Conservation (phyloP, 768 basidiomycete species). For the Harrya chromipes region DNA sequence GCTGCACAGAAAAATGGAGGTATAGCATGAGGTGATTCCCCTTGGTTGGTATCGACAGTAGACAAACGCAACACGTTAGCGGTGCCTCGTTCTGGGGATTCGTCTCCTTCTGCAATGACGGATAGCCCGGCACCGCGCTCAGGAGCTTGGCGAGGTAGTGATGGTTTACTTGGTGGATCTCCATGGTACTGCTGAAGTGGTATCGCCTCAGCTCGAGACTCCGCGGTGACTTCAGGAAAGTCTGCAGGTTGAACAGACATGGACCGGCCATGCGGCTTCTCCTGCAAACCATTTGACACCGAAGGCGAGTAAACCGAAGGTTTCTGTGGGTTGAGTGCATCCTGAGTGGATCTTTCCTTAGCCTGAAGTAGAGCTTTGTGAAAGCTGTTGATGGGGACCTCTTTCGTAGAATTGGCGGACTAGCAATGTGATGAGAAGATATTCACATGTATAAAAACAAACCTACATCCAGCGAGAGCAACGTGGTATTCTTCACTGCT, state of each 20-base stretch:
- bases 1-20: neutral
- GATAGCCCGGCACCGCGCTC: slow-evolving; percentile 50
- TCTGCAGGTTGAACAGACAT: slow-evolving; percentile 3
- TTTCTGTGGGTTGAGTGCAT: neutral
- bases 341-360: slow-evolving; percentile 21
- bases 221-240: slow-evolving; percentile 3
- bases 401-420: slow-evolving; percentile 36
- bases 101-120: slow-evolving; percentile 71
- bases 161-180: slow-evolving; percentile 1
- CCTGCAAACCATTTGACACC: neutral
- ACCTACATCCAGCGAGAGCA: slow-evolving; percentile 47
- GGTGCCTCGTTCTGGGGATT: slow-evolving; percentile 43
- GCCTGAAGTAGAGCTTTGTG: slow-evolving; percentile 43
- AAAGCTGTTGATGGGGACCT: slow-evolving; percentile 47
- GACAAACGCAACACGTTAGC: slow-evolving; percentile 1
- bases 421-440: slow-evolving; percentile 22
- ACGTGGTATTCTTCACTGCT: slow-evolving; percentile 42
- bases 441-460: neutral
- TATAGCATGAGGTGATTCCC: neutral
- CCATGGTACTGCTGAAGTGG: slow-evolving; percentile 1
- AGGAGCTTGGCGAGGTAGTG: slow-evolving; percentile 19
- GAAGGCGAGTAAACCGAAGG: neutral
- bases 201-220: neutral
- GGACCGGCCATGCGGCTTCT: neutral
- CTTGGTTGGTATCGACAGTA: neutral